Percentiles rank a stretch among this genome's conserved stretches.
phyloP scores from a whole-genome alignment of 305 asterid genomes.

The Lippia alba region DNA sequence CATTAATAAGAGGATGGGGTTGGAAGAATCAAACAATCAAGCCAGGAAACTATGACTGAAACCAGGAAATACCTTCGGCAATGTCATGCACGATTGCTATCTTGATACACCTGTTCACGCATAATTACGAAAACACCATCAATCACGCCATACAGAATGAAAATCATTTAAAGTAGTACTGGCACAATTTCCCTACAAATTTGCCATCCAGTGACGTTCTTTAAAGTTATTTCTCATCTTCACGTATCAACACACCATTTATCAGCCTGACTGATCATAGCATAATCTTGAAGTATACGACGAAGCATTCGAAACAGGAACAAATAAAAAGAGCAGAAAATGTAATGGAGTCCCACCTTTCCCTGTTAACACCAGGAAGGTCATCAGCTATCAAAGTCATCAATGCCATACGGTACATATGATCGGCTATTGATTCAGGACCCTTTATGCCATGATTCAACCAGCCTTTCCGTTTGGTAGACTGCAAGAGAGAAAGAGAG shows the following conservation, averaged over 20 bases:
- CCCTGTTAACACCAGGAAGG: slow-evolving; percentile 86
- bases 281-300: not conserved
- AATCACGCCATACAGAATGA: slow-evolving; percentile 9
- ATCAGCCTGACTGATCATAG: not conserved
- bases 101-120: slow-evolving; percentile 83
- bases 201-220: too few species aligned
- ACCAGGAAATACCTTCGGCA: slow-evolving; percentile 78
- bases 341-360: slow-evolving; percentile 60
- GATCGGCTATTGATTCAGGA: slow-evolving; percentile 78
- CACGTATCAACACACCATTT: not conserved
- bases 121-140: slow-evolving; percentile 21
- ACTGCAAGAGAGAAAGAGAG: slow-evolving; percentile 38
- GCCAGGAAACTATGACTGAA: not conserved
- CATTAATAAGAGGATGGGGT: not conserved
- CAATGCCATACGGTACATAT: slow-evolving; percentile 95
- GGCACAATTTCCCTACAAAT: not conserved
- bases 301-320: not conserved
- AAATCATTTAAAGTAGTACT: slow-evolving; percentile 12
- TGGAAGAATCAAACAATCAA: not conserved
- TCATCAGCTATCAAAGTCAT: slow-evolving; percentile 91
- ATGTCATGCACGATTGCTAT: slow-evolving; percentile 96
- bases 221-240: too few species aligned
- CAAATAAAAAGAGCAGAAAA: slow-evolving; percentile 17
- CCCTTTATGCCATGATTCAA: slow-evolving; percentile 72
- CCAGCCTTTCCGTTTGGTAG: slow-evolving; percentile 80